phyloP scores from a whole-genome alignment of 2,329 filamentous ascomycete genomes.

The Leptographium wingfieldii region DNA sequence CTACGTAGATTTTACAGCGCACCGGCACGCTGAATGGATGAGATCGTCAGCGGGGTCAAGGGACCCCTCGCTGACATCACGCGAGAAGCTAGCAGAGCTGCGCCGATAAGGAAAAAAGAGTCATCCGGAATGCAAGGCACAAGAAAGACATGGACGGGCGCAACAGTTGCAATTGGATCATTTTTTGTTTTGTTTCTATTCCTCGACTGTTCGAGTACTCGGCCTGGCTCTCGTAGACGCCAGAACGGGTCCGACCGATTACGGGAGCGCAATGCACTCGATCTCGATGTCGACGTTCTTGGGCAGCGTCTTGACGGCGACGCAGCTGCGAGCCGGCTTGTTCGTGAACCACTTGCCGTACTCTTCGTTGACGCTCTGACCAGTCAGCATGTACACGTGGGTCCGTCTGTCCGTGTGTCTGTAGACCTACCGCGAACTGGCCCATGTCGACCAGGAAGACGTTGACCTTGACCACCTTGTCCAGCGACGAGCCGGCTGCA shows the following conservation, averaged over 20 bases:
- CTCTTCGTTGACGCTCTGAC: conserved; percentile 62
- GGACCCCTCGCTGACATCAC: not conserved
- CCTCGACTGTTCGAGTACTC: too few species aligned
- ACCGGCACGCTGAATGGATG: not conserved
- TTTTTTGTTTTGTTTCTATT: not conserved
- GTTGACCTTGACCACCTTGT: conserved; percentile 79
- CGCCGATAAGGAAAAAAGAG: not conserved
- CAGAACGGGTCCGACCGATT: conserved; percentile 9
- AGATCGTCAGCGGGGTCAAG: not conserved
- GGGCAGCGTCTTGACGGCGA: conserved; percentile 79
- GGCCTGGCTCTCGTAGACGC: not conserved
- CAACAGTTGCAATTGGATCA: not conserved
- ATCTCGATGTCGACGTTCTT: conserved; percentile 83
- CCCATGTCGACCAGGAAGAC: conserved; percentile 90
- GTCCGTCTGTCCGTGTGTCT: not conserved
- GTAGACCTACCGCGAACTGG: conserved; percentile 54
- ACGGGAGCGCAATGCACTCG: conserved; percentile 69
- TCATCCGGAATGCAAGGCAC: not conserved
- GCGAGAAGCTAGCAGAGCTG: not conserved
- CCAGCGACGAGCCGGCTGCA: conserved; percentile 65
- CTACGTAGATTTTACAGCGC: not conserved
- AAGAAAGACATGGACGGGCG: not conserved
- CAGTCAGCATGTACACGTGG: not conserved
- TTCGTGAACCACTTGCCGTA: conserved; percentile 74
- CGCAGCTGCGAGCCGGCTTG: conserved; percentile 80